These are phyloP conservation scores for Penicillium riverlandense DNA, from an alignment of 495 filamentous ascomycete species.

Conservation along the genomic window DNA sequence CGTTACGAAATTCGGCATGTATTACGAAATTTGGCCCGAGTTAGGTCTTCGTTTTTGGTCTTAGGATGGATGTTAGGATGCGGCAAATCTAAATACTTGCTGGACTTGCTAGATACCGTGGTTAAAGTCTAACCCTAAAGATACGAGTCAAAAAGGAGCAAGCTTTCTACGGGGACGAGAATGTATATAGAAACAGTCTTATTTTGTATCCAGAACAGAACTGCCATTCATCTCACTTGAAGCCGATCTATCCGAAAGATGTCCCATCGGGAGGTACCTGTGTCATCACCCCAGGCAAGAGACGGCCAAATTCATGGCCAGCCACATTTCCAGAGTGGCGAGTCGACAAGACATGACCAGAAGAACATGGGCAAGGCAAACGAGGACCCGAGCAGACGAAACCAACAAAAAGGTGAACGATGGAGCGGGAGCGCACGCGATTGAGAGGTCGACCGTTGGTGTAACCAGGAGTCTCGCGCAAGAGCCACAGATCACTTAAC, in stretches of 20 bases:
- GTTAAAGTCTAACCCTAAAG: no score
- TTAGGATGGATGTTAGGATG: no score
- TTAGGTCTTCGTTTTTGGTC: no score
- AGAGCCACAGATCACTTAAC: constrained; percentile 5
- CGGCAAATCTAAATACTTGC: no score
- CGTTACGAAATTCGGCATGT: no score
- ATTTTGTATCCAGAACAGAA: constrained; percentile 12
- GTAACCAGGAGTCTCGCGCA: background rate
- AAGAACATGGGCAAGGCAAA: background rate
- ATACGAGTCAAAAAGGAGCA: no score
- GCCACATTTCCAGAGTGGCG: background rate
- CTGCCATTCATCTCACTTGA: constrained; percentile 16
- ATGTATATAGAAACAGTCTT: constrained; percentile 2
- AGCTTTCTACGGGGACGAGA: no score
- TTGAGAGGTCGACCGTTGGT: constrained; percentile 1
- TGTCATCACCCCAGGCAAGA: background rate
- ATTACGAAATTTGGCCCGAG: no score
- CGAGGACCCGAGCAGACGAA: constrained; percentile 1
- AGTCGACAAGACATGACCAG: constrained; percentile 6
- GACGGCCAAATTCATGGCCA: background rate
- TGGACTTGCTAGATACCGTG: no score
- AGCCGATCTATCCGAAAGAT: constrained; percentile 5
- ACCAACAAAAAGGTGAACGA: constrained; percentile 1
- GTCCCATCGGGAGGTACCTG: constrained; percentile 9
- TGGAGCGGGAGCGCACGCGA: constrained; percentile 3